Evolutionary conservation across 768 basidiomycete species (phyloP), one percentile per base, ranked within the genome.

Genomic region (Amyloporia xantha): DNA sequence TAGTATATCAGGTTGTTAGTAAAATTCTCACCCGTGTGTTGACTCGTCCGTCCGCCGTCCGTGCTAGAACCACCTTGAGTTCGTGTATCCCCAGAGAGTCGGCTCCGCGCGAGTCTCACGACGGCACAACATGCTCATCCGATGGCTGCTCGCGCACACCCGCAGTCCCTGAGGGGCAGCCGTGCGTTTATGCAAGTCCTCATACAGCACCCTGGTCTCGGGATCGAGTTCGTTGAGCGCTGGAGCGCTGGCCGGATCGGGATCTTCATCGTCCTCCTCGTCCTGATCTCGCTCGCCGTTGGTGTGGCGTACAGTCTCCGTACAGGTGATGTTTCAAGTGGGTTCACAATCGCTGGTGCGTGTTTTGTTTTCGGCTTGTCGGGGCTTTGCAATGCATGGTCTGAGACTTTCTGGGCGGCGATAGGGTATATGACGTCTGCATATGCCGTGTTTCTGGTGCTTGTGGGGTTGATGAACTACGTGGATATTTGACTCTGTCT

Each of bases 181-280:
- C 49, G n/a, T 23, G 49, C 50, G 3, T 51, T 56, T 25, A 46
- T 56, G 46, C 36, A 26, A 10, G 41, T 21, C n/a, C 47, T 56
- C 17, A 55, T 45, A 1, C 41, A 25, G n/a, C 38, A 26, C 2
- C 7, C 41, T 15, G 51, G 48, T 12, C 46, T 46, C 20, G 49
- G 55, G 26, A 42, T 56, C 33, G 51, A 52, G 44, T 53, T 56
- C 36, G 41, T 56, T 19, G 55, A 56, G 55, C 46, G 49, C 20
- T 53, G 52, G 55, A 21, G 43, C 23, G 37, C 43, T 27, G 26
- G 39, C 9, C 49, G 48, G n/a, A 46, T 56, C 36, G 33, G 24
- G 23, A 11, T 49, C 21, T 23, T 44, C n/a, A 30, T 53, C 28
- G 1, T 56, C 26, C 28, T 50, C 11, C 47, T 48, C 6, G 47